Evolutionary conservation across 306 rosid species (phyloP).

Genomic region (Quercus alba): DNA sequence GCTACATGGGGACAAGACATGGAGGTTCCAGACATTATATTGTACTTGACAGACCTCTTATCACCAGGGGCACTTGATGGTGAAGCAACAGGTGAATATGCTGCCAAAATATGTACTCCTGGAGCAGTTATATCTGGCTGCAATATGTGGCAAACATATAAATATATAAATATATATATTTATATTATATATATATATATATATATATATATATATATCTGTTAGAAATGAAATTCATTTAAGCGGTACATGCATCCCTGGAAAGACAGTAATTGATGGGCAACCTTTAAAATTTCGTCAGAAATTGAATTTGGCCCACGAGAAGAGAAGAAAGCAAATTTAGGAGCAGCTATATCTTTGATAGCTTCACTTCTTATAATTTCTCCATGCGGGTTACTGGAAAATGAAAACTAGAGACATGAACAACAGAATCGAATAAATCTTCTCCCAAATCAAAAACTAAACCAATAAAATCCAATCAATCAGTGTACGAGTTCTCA

Average conservation of each 20-base stretch:
- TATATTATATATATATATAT: too few species aligned
- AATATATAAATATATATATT: too few species aligned
- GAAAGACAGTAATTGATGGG: neutral
- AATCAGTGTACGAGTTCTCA: too few species aligned
- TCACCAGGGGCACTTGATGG: neutral
- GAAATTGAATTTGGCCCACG: conserved; percentile 26
- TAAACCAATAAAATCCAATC: too few species aligned
- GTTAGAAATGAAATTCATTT: too few species aligned
- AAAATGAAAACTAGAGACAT: neutral
- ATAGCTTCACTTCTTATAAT: neutral
- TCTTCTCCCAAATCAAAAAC: neutral
- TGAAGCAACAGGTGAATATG: conserved; percentile 18
- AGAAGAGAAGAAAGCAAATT: conserved; percentile 23
- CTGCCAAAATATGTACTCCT: conserved; percentile 26
- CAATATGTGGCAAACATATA: neutral
- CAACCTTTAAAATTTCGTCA: conserved; percentile 22
- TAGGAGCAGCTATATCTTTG: conserved; percentile 7
- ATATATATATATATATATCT: too few species aligned
- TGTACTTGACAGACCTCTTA: conserved; percentile 8
- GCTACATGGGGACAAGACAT: conserved; percentile 36
- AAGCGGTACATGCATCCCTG: too few species aligned
- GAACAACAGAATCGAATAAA: neutral
- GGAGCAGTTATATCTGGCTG: conserved; percentile 36
- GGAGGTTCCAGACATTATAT: conserved; percentile 30
- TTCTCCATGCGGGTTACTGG: neutral